Evolutionary conservation across 176 grass and related monocot species (phyloP).

Genomic region (Chrysopogon serrulatus): DNA sequence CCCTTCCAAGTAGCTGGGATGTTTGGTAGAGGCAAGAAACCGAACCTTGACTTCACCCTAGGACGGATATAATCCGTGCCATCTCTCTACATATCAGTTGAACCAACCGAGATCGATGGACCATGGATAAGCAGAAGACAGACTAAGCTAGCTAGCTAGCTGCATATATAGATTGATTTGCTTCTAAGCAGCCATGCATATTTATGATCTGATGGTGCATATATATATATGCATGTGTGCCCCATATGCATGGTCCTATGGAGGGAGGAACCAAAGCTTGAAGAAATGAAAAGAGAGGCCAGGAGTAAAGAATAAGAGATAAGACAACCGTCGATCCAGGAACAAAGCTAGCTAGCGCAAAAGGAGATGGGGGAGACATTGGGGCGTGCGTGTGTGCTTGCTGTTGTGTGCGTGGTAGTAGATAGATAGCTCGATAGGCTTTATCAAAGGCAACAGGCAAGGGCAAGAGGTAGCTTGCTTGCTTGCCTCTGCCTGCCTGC

Average conservation of each 20-base stretch:
- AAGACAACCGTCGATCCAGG: constrained; percentile 47
- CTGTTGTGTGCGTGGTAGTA: constrained; percentile 10
- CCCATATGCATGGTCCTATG: background rate
- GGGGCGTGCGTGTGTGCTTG: constrained; percentile 31
- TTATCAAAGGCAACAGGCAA: constrained; percentile 48
- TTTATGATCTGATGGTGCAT: background rate
- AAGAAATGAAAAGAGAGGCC: constrained; percentile 33
- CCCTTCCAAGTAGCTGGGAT: constrained; percentile 32
- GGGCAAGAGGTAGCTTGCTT: constrained; percentile 36
- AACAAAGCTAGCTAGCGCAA: constrained; percentile 39
- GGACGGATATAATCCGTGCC: constrained; percentile 32
- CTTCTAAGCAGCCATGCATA: background rate
- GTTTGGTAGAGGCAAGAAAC: constrained; percentile 40
- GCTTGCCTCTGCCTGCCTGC: background rate
- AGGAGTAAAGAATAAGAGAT: constrained; percentile 48
- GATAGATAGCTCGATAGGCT: constrained; percentile 31
- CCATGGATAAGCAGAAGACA: background rate
- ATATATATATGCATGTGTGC: background rate
- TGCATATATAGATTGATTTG: background rate
- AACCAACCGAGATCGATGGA: background rate
- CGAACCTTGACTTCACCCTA: constrained; percentile 84
- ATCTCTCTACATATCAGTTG: background rate
- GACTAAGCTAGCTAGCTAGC: background rate
- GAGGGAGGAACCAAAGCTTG: constrained; percentile 7
- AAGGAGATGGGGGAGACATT: constrained; percentile 36